A percentile compares a stretch with the other conserved stretches of the same genome.
Evolutionary conservation across 2,329 filamentous ascomycete genomes (phyloP).

Genomic region (Fusarium bactridioides): DNA sequence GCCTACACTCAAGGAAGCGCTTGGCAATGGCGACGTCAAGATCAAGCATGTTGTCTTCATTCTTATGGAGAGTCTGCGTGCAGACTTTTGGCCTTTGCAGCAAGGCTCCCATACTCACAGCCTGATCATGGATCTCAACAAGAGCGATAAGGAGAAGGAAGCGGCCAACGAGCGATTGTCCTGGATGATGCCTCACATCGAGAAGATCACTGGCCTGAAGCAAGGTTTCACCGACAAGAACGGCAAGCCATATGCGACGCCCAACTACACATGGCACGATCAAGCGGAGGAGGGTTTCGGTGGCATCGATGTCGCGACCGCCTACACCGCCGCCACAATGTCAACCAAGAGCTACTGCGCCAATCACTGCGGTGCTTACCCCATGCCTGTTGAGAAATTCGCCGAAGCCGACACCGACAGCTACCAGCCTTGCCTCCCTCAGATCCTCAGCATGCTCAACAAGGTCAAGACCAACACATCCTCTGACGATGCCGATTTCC

Average conservation of each 20-base stretch:
- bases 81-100: conserved; percentile 55
- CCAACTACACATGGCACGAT: conserved; percentile 41
- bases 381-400: conserved; percentile 54
- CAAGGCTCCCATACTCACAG: conserved; percentile 51
- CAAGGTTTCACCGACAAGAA: conserved; percentile 34
- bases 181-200: conserved; percentile 33
- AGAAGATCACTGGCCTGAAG: conserved; percentile 29
- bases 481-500: conserved; percentile 33
- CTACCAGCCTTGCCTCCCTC: conserved; percentile 56
- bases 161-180: conserved; percentile 42
- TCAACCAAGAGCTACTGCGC: conserved; percentile 55
- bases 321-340: conserved; percentile 52
- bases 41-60: conserved; percentile 56
- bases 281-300: conserved; percentile 42
- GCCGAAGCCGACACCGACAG: conserved; percentile 51
- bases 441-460: conserved; percentile 48
- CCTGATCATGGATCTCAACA: conserved; percentile 38
- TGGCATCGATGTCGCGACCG: conserved; percentile 52
- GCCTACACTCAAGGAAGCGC: conserved; percentile 36
- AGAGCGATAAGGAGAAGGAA: conserved; percentile 38
- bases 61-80: conserved; percentile 55
- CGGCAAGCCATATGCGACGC: conserved; percentile 39
- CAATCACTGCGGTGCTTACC: conserved; percentile 53
- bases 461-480: conserved; percentile 33
- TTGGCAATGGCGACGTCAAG: conserved; percentile 43